A percentile compares a stretch with the other conserved stretches of the same genome.
Conservation (phyloP, 805 yeast species). For the Schwanniomyces occidentalis region DNA sequence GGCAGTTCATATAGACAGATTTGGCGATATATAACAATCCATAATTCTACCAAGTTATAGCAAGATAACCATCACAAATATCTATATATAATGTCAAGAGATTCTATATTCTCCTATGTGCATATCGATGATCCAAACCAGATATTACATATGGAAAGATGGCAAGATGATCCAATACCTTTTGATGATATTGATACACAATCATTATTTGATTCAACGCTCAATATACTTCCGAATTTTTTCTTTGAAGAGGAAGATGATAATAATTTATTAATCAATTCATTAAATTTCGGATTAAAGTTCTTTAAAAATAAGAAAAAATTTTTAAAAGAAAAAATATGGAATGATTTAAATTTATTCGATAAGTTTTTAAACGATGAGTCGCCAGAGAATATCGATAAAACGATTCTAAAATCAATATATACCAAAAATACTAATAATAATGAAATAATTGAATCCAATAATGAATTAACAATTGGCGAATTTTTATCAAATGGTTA, state of each 20-base stretch:
- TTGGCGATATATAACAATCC: no score
- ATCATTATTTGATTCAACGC: conserved; percentile 36
- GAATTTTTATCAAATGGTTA: conserved; percentile 38
- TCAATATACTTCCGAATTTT: conserved; percentile 35
- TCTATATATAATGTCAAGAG: conserved; percentile 17
- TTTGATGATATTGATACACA: conserved; percentile 44
- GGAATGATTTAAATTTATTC: conserved; percentile 35
- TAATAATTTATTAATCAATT: conserved; percentile 36
- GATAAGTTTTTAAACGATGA: conserved; percentile 27
- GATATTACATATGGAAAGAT: conserved; percentile 41
- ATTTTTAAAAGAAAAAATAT: conserved; percentile 28
- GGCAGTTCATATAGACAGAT: no score
- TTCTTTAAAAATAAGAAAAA: conserved; percentile 33
- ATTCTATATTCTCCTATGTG: conserved; percentile 27
- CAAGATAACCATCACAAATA: no score
- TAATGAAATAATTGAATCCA: conserved; percentile 13
- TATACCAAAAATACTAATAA: conserved; percentile 13
- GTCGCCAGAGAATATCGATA: conserved; percentile 22
- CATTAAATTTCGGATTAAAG: conserved; percentile 41
- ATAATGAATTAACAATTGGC: conserved; percentile 24
- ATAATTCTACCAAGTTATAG: no score
- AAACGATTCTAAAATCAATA: conserved; percentile 32
- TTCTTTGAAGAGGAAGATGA: conserved; percentile 42
- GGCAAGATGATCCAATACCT: conserved; percentile 42
- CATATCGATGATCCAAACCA: conserved; percentile 41